Conservation (phyloP, 2,329 filamentous ascomycete species). For the Periconia macrospinosa region DNA sequence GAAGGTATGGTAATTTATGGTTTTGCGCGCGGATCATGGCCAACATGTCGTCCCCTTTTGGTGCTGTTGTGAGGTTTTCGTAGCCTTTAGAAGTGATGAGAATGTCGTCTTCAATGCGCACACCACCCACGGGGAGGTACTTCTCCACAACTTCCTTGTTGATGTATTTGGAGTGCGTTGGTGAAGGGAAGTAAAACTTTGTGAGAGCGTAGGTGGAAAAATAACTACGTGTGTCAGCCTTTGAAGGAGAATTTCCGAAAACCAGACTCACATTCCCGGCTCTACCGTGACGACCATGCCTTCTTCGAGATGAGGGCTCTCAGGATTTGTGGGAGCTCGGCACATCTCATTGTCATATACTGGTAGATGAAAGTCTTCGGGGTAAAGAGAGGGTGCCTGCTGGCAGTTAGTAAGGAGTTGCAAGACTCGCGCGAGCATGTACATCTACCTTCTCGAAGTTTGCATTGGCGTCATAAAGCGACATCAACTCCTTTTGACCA, state of each 20-base stretch:
- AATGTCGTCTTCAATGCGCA: constrained; percentile 73
- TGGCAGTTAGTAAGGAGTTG: constrained; percentile 10
- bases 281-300: constrained; percentile 62
- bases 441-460: constrained; percentile 26
- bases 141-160: constrained; percentile 70
- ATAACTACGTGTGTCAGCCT: constrained; percentile 59
- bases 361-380: constrained; percentile 33
- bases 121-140: constrained; percentile 82
- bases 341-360: constrained; percentile 35
- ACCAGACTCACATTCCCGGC: constrained; percentile 49
- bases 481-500: constrained; percentile 39
- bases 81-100: constrained; percentile 69
- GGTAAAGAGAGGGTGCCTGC: constrained; percentile 35
- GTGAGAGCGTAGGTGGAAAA: constrained; percentile 89
- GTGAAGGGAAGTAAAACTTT: constrained; percentile 70
- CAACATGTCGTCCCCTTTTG: constrained; percentile 69
- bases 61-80: constrained; percentile 72
- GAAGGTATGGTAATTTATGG: constrained; percentile 1
- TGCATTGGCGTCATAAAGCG: constrained; percentile 23
- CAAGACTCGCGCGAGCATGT: not conserved
- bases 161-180: constrained; percentile 75
- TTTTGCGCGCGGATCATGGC: constrained; percentile 49
- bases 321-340: constrained; percentile 32
- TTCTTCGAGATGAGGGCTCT: constrained; percentile 48
- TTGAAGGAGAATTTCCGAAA: not conserved